Conservation (phyloP, 2,329 filamentous ascomycete genomes). For the Coniochaeta ligniaria region DNA sequence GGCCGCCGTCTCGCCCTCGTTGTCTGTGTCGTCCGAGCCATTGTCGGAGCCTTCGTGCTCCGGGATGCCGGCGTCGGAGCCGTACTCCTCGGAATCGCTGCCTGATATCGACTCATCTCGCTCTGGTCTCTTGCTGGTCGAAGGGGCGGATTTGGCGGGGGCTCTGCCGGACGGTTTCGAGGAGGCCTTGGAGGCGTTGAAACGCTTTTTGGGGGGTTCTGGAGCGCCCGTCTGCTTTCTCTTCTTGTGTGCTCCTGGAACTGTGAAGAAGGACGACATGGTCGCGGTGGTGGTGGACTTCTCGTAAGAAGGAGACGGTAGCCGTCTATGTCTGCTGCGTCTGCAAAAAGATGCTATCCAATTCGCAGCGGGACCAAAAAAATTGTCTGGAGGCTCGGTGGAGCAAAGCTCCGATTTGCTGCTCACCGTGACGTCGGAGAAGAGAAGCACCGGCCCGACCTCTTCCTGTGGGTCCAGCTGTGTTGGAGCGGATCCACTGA, state of each 20-base stretch:
- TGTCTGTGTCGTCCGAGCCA: slow-evolving; percentile 55
- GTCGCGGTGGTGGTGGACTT: slow-evolving; percentile 15
- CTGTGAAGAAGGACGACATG: slow-evolving; percentile 96
- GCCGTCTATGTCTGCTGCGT: neutral
- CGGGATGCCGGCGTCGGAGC: slow-evolving; percentile 26
- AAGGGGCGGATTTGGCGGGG: slow-evolving; percentile 29
- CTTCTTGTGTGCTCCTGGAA: slow-evolving; percentile 82
- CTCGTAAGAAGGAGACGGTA: neutral
- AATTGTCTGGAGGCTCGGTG: neutral
- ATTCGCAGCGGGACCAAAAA: slow-evolving; percentile 1
- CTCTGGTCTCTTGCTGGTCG: slow-evolving; percentile 36
- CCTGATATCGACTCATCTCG: slow-evolving; percentile 63
- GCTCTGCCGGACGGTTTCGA: slow-evolving; percentile 34
- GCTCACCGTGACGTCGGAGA: neutral
- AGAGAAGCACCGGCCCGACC: neutral
- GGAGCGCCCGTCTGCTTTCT: slow-evolving; percentile 62
- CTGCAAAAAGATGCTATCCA: neutral
- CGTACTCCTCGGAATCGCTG: slow-evolving; percentile 68
- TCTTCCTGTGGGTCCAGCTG: neutral
- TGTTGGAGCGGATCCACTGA: neutral
- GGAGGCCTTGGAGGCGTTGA: slow-evolving; percentile 39
- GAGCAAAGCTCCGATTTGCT: neutral
- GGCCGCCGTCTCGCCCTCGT: slow-evolving; percentile 79
- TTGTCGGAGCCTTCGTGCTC: slow-evolving; percentile 36
- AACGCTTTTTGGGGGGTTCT: slow-evolving; percentile 52